phyloP scores from a whole-genome alignment of 495 filamentous ascomycete genomes.

The Aspergillus asperescens region DNA sequence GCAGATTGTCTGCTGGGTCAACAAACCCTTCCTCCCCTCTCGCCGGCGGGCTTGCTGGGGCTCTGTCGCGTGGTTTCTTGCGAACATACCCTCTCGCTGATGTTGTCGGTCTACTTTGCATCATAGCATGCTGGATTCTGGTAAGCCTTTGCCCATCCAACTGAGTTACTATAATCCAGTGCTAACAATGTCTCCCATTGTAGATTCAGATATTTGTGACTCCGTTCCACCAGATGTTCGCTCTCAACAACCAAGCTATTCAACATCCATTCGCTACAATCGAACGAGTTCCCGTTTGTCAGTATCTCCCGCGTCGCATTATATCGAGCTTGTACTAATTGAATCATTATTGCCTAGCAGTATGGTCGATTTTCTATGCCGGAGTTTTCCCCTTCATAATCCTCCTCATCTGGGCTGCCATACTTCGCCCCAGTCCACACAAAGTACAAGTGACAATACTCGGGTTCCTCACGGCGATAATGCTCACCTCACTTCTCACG shows the following conservation, averaged over 20 bases:
- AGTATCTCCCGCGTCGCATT: conserved; percentile 16
- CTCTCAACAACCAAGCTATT: conserved; percentile 74
- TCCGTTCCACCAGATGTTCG: conserved; percentile 79
- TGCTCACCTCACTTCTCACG: conserved; percentile 77
- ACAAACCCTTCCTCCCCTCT: conserved; percentile 25
- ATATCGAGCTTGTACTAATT: background rate
- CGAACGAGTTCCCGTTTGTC: conserved; percentile 79
- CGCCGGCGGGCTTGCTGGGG: conserved; percentile 31
- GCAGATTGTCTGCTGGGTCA: conserved; percentile 26
- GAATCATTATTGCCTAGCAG: conserved; percentile 30
- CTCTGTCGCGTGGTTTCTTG: conserved; percentile 45
- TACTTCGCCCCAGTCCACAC: conserved; percentile 58
- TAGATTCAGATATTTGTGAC: conserved; percentile 67
- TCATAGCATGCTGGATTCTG: conserved; percentile 61
- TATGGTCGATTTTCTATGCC: conserved; percentile 71
- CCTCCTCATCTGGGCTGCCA: conserved; percentile 59
- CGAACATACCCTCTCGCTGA: conserved; percentile 75
- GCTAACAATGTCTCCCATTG: background rate
- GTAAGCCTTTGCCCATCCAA: conserved; percentile 36
- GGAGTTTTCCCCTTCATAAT: conserved; percentile 62
- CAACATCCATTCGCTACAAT: conserved; percentile 79
- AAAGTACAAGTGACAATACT: conserved; percentile 84
- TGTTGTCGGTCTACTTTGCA: conserved; percentile 69
- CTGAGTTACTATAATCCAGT: too few relatives aligned
- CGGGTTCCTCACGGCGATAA: conserved; percentile 68